Evolutionary conservation across 768 basidiomycete genomes (phyloP), one percentile per base, ranked within the genome.

Genomic region (Leccinellum rugosiceps): DNA sequence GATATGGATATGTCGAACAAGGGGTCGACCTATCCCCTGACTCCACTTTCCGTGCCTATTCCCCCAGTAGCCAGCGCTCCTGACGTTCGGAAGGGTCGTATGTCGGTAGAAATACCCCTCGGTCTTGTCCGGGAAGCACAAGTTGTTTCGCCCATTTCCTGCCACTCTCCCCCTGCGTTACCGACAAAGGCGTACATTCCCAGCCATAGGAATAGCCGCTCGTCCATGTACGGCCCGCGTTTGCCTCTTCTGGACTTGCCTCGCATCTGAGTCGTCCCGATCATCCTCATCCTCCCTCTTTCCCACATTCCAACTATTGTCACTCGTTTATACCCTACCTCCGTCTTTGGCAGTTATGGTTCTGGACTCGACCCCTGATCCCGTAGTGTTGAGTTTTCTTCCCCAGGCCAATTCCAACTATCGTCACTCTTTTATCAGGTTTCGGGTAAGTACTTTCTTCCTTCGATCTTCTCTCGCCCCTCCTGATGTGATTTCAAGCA

Each of bases 401-500:
- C 52, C 13, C 3, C 23, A 19, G 55, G 57, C 44, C 45, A 44
- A 53, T 53, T 53, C 60, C 56, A 65, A 57, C 52, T 48, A 56
- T 65, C 13, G 55, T 65, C 60, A 50, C 17, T 55, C 63, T 2
- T 62, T 65, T 61, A 23, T 28, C 19, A 21, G 8, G 38, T 28
- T 28, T 7, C 46, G 6, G 46, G 46, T 47, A 28, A 3, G 25
- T 1, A 47, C 14, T 8, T 19, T 15, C 13, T 15, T 26, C 46
- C 14, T 23, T 47, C 17, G 2, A 43, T 25, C 15, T 26, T 46
- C 25, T 25, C 11, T 10, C 11, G 15, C 9, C 21, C 13, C 6
- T 47, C 19, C 46, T 47, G 46, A 47, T 5, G 6, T n/a, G 9
- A 10, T 10, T 47, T n/a, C 46, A 47, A 47, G 46, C 34, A 34